Evolutionary conservation across 1,284 basidiomycete genomes (phyloP).

Genomic region (Tausonia pullulans): DNA sequence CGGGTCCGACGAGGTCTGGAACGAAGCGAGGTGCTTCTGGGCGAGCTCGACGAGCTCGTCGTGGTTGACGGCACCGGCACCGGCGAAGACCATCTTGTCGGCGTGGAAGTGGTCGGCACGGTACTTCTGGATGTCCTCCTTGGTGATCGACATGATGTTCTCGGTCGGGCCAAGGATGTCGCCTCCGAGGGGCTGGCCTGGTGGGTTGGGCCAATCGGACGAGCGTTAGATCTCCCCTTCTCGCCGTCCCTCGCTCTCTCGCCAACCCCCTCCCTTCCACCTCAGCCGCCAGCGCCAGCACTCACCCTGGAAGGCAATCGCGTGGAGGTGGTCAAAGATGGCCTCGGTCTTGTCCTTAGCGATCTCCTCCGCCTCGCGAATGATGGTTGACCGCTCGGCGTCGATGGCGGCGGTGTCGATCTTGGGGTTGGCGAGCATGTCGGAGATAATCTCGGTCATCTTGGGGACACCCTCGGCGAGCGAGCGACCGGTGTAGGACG

Average conservation of each 20-base stretch:
- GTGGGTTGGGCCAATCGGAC: constrained; percentile 16
- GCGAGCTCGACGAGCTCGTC: constrained; percentile 87
- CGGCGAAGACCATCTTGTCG: constrained; percentile 97
- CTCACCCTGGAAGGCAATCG: constrained; percentile 87
- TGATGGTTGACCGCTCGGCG: constrained; percentile 91
- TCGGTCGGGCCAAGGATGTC: constrained; percentile 95
- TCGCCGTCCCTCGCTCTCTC: background rate
- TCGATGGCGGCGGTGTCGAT: constrained; percentile 81
- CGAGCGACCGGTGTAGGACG: constrained; percentile 98
- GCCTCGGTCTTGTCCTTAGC: constrained; percentile 98
- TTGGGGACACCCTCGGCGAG: constrained; percentile 91
- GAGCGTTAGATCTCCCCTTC: background rate
- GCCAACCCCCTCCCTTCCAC: background rate
- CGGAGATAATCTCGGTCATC: constrained; percentile 93
- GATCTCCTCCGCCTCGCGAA: constrained; percentile 97
- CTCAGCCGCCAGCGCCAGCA: constrained; percentile 12
- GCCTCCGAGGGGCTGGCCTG: constrained; percentile 85
- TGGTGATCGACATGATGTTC: constrained; percentile 93
- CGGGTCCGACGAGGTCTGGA: constrained; percentile 79
- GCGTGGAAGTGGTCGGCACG: constrained; percentile 98
- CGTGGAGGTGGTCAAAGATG: constrained; percentile 95
- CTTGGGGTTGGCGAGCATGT: constrained; percentile 97
- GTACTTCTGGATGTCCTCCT: constrained; percentile 78
- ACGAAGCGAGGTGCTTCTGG: constrained; percentile 79
- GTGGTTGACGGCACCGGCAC: constrained; percentile 91